These are phyloP conservation scores for Acanthamoeba healyi DNA, from an alignment of 208 protist species.

Conservation along the genomic window DNA sequence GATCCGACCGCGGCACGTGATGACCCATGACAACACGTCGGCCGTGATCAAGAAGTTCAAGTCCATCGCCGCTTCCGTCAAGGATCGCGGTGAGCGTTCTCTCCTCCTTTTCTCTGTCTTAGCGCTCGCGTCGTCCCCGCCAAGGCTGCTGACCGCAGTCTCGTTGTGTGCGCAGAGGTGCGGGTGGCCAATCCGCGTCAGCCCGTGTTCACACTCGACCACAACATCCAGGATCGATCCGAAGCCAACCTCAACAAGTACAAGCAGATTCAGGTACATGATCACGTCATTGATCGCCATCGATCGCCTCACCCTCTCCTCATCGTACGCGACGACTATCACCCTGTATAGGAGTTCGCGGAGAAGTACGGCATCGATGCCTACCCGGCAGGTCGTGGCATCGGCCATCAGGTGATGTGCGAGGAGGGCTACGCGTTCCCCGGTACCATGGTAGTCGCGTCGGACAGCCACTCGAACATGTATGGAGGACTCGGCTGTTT, in stretches of 20 bases:
- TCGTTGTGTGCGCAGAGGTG: too few species aligned
- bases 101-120: too few species aligned
- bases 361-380: constrained; percentile 84
- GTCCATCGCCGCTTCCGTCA: constrained; percentile 65
- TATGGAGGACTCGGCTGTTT: constrained; percentile 90
- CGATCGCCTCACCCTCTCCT: neutral
- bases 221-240: constrained; percentile 90
- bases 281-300: neutral
- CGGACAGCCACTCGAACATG: constrained; percentile 91
- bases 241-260: constrained; percentile 90
- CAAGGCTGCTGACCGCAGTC: too few species aligned
- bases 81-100: neutral
- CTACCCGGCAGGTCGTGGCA: constrained; percentile 89
- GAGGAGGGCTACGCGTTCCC: constrained; percentile 90
- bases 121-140: neutral
- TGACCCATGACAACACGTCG: constrained; percentile 89
- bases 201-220: constrained; percentile 90
- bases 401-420: constrained; percentile 90
- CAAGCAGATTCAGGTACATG: constrained; percentile 76
- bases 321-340: neutral
- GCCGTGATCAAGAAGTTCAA: constrained; percentile 89
- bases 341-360: constrained; percentile 77
- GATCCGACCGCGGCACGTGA: constrained; percentile 86
- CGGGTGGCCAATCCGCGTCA: constrained; percentile 79
- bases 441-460: constrained; percentile 86